phyloP scores from a whole-genome alignment of 768 basidiomycete species.

The Leccinum broughii region DNA sequence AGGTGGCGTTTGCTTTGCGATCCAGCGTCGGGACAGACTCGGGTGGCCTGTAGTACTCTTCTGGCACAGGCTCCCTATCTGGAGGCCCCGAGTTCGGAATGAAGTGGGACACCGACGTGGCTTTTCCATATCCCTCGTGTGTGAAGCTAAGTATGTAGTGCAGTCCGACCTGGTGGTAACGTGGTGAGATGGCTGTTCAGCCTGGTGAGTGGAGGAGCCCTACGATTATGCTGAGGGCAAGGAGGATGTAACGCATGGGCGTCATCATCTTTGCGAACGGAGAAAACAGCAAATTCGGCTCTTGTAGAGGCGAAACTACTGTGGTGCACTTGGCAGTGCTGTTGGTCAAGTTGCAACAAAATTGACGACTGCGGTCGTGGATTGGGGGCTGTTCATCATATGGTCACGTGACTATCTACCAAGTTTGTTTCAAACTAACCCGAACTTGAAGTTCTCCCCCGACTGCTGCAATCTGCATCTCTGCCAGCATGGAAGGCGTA shows the following conservation, averaged over 20 bases:
- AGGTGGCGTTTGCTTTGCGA: slow-evolving; percentile 79
- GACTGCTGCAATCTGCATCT: too few relatives aligned
- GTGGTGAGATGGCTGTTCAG: slow-evolving; percentile 10
- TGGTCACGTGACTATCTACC: too few relatives aligned
- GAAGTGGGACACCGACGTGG: slow-evolving; percentile 40
- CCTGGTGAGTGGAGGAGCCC: slow-evolving; percentile 20
- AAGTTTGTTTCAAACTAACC: too few relatives aligned
- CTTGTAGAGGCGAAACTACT: too few relatives aligned
- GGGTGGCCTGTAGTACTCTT: slow-evolving; percentile 51
- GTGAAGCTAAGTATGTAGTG: slow-evolving; percentile 45
- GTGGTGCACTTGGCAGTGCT: background rate
- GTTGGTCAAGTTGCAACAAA: background rate
- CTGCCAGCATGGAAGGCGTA: too few relatives aligned
- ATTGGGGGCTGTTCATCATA: too few relatives aligned
- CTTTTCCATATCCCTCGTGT: slow-evolving; percentile 43
- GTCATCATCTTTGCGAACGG: slow-evolving; percentile 49
- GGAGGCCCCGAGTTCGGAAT: slow-evolving; percentile 38
- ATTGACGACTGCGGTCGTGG: background rate
- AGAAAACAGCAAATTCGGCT: background rate
- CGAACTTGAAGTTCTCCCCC: too few relatives aligned
- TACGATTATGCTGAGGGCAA: slow-evolving; percentile 49
- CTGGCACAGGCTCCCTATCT: slow-evolving; percentile 59
- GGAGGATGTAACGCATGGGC: slow-evolving; percentile 56
- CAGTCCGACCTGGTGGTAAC: slow-evolving; percentile 34
- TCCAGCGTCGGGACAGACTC: slow-evolving; percentile 39